A percentile compares a stretch with the other conserved stretches of the same genome.
Conservation (phyloP, 495 filamentous ascomycete genomes). For the Aspergillus homomorphus region DNA sequence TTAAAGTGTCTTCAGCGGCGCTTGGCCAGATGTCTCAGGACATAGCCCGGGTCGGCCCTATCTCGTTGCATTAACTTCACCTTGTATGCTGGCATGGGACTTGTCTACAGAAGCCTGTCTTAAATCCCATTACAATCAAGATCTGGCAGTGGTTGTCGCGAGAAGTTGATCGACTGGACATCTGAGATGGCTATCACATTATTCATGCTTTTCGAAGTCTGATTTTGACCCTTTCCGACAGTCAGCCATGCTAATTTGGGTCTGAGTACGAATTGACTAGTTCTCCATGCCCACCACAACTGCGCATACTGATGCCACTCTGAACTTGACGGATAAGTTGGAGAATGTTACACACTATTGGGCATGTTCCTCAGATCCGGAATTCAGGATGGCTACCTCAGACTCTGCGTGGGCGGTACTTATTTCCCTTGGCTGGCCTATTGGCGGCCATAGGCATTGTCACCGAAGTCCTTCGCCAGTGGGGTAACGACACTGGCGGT, state of each 20-base stretch:
- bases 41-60: neutral
- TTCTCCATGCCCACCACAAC: neutral
- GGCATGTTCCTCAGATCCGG: neutral
- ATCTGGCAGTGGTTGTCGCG: neutral
- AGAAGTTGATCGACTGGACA: neutral
- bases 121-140: neutral
- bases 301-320: neutral
- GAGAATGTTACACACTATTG: neutral
- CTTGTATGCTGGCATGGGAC: neutral
- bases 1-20: neutral
- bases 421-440: slow-evolving; percentile 1
- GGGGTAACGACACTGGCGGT: slow-evolving; percentile 1
- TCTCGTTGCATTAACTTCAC: neutral
- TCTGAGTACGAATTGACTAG: neutral
- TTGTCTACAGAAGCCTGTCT: neutral
- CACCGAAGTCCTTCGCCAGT: slow-evolving; percentile 1
- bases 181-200: neutral
- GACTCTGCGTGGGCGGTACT: slow-evolving; percentile 4
- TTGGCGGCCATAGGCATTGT: slow-evolving; percentile 1
- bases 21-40: neutral
- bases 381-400: slow-evolving; percentile 10
- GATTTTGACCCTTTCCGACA: neutral
- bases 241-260: neutral
- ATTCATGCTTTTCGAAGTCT: neutral
- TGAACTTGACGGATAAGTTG: neutral